phyloP scores from a whole-genome alignment of 2,329 filamentous ascomycete genomes.

The Cryphonectria nitschkei region DNA sequence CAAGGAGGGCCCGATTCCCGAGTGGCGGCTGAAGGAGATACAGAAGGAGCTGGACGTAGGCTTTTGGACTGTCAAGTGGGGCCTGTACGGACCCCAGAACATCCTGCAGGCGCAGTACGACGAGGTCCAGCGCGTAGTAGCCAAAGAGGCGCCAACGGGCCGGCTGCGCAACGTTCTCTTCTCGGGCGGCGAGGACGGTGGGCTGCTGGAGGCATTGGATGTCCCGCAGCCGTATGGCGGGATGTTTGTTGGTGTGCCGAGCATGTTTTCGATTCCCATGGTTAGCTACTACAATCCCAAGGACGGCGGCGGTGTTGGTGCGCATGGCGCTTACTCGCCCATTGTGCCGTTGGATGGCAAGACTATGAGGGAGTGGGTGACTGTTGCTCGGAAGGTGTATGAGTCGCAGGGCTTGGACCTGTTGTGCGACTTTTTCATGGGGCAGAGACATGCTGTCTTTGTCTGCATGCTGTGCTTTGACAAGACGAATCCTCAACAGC shows the following conservation, averaged over 20 bases:
- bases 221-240: constrained; percentile 40
- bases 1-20: constrained; percentile 47
- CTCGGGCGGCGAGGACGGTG: constrained; percentile 39
- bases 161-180: constrained; percentile 43
- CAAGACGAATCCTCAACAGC: constrained; percentile 45
- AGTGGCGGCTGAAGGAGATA: constrained; percentile 48
- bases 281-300: constrained; percentile 41
- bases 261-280: constrained; percentile 42
- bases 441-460: constrained; percentile 49
- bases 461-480: constrained; percentile 54
- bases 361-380: constrained; percentile 46
- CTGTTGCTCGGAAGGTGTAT: constrained; percentile 45
- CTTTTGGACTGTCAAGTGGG: constrained; percentile 50
- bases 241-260: constrained; percentile 42
- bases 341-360: constrained; percentile 44
- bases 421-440: constrained; percentile 53
- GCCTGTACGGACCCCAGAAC: constrained; percentile 46
- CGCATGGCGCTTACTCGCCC: constrained; percentile 44
- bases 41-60: constrained; percentile 46
- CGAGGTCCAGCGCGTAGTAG: constrained; percentile 43
- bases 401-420: constrained; percentile 48
- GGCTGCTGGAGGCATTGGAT: constrained; percentile 42
- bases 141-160: constrained; percentile 42
- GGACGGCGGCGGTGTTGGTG: constrained; percentile 37
- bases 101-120: constrained; percentile 50